Conservation (phyloP, 148 eudicot genomes). For the Chenopodium berlandieri region DNA sequence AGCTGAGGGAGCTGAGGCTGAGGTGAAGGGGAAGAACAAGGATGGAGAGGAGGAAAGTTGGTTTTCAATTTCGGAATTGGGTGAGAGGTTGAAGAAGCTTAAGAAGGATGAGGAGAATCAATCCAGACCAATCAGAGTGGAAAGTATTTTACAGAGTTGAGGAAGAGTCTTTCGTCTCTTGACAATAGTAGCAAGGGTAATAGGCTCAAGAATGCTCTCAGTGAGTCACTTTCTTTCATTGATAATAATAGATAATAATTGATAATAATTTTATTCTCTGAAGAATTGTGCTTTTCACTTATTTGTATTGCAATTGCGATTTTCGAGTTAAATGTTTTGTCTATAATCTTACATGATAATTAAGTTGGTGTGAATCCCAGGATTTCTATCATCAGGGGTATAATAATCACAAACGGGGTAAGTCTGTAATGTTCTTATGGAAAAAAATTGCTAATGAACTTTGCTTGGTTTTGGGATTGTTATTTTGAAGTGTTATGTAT, state of each 20-base stretch:
- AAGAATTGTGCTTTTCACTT: neutral
- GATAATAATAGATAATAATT: neutral
- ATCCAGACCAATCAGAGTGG: neutral
- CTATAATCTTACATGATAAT: neutral
- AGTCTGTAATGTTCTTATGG: too few relatives aligned
- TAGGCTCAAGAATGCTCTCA: neutral
- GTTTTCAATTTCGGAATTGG: slow-evolving; percentile 64
- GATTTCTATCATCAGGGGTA: neutral
- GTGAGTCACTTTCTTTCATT: slow-evolving; percentile 25
- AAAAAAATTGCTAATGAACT: too few relatives aligned
- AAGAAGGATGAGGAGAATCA: slow-evolving; percentile 41
- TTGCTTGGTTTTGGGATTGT: too few relatives aligned
- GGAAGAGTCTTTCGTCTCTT: slow-evolving; percentile 19
- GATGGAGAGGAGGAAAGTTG: slow-evolving; percentile 18
- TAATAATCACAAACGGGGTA: too few relatives aligned
- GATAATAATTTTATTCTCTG: neutral
- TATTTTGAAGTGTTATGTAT: too few relatives aligned
- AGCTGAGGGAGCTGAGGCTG: slow-evolving; percentile 60
- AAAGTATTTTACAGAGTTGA: slow-evolving; percentile 8
- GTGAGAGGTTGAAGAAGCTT: slow-evolving; percentile 53
- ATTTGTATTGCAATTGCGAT: neutral
- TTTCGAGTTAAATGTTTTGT: slow-evolving; percentile 9
- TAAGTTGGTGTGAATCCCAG: neutral
- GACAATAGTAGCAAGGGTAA: neutral
- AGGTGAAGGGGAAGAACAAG: slow-evolving; percentile 19